Base-by-base conservation (phyloP, 2,329 filamentous ascomycete genomes). In the Aspergillus ochraceoroseus region DNA sequence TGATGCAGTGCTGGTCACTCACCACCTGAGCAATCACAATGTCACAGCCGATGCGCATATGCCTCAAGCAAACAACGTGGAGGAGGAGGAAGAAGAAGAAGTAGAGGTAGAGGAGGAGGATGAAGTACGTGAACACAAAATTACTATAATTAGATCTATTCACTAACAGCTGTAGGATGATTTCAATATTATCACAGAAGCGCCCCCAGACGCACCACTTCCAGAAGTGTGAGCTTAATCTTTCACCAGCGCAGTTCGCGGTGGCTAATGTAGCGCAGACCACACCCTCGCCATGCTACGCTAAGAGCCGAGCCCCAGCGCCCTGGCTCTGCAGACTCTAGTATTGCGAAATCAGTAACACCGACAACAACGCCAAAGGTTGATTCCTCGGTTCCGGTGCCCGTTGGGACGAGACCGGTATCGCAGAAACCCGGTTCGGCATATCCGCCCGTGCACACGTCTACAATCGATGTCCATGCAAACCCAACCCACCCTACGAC, bases 381-480 rank as follows among this genome's bases (percentile, higher is more conserved):
- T 27, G 64, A 65, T 33, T 53, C 58, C 31, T 52, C 54, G 26
- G 58, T 58, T 18, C 56, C 59, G 14, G 54, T 58, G 11, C 49
- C 58, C 20, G 56, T 51, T 22, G 54, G 56, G 22, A 58, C 63
- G 37, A 64, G 58, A 46, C 65, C 64, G 43, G 56, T 54, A 44
- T 55, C 60, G 27, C 60, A 78, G 68, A 65, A 75, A 68, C 64
- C 71, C 46, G 76, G 79, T 34, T 77, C 78, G 68, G 82, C 53
- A 70, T 92, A 62, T 70, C 87, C 64, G 70, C 83, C 75, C 26
- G 65, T 78, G 19, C 75, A 73, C 27, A 89, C 83, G 43, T 95
- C 88, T 8, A 89, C 80, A 33, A 77, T 96, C 48, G 86, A 96
- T 58, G 77, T 95, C 38, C 80, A 94, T 62, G 83, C 76, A 3